Base-by-base conservation (phyloP, 306 rosid species). In the Hylodesmum podocarpum region DNA sequence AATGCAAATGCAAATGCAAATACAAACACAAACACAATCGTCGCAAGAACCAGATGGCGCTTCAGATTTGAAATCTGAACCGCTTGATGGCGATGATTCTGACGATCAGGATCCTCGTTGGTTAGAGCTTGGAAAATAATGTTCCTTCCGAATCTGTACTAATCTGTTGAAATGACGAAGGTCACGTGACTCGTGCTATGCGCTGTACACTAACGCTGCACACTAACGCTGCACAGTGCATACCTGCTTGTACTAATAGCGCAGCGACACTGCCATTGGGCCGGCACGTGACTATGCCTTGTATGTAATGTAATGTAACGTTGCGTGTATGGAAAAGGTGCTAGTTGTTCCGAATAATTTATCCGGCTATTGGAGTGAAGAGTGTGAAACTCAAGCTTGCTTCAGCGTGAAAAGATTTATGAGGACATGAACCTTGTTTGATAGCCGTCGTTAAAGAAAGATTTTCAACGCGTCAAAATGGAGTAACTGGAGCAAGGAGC, bases 71-170 rank as follows among this genome's bases (percentile, higher is more conserved):
- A 91, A 90, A 73, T 57, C 84, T 8, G 91, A 94, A 78, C 94
- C 93, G 74, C 78, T 66, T n/a, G 91, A 89, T 83, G 88, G 80
- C 0, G 73, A 71, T 8, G 84, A 80, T 63, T 84, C 89, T 2
- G 83, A 76, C 27, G 81, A 78, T 77, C 86, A 79, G 55, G 90
- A 89, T 25, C 78, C 83, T 28, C 84, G 66, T 9, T 89, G 95
- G 89, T 80, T 89, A 3, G 93, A 89, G 75, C 87, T 89, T 15
- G 81, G 91, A 11, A 85, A 88, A 80, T 80, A 70, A 72, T 40
- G 58, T 51, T 21, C 19, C 28, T 27, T n/a, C 37, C 10, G 51
- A 3, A 10, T 16, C 55, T 13, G 12, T 19, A n/a, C 5, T 22
- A 44, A 28, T 70, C 66, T 18, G 43, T 16, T 34, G 37, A 51